Evolutionary conservation across 2,329 filamentous ascomycete species (phyloP), one percentile per base, ranked within the genome.

Genomic region (Pseudogymnoascus sp.): DNA sequence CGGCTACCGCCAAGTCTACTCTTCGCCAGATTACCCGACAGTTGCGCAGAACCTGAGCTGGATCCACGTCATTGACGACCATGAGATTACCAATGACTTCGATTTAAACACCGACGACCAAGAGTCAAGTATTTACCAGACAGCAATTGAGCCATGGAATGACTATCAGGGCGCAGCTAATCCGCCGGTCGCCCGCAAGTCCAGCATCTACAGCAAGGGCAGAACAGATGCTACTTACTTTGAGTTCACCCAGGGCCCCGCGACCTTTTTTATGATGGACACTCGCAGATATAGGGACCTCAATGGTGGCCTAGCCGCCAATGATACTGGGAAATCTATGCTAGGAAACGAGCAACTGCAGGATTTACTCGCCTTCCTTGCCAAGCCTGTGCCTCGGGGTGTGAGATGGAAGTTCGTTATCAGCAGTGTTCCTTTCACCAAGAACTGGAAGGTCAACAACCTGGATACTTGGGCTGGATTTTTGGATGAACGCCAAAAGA

Each of bases 61-160:
- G 94, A 91, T 97, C 48, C 94, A 99, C 71, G 92, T 96, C 2
- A 83, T 97, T 5, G 94, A 99, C 71, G 94, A 99, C 72, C 94
- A 99, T 70, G 94, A 99, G 72, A 97, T 99, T 65, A 84, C 84
- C 4, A 97, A 99, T 69, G 94, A 97, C 75, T 97, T 92, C 92
- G 86, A 88, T 64, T 80, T 83, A 15, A 94, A 93, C 72, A 88
- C 84, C 12, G 91, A 95, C 64, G 35, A 44, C 21, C 17, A 17
- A 2, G 27, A 48, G 6, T 7, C 59, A 12, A 29, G 25, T 8
- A 17, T 63, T 39, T 51, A 33, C 27, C 41, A 64, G 21, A 65
- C 68, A 62, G 68, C 69, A 15, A 67, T 66, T 31, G 69, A 73
- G 61, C 91, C 93, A 0, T 99, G 90, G 79, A 79, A 87, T 58